These are phyloP conservation scores for Mortierella sp. DNA, from an alignment of 371 early-diverging fungal genomes.

Conservation along the genomic window DNA sequence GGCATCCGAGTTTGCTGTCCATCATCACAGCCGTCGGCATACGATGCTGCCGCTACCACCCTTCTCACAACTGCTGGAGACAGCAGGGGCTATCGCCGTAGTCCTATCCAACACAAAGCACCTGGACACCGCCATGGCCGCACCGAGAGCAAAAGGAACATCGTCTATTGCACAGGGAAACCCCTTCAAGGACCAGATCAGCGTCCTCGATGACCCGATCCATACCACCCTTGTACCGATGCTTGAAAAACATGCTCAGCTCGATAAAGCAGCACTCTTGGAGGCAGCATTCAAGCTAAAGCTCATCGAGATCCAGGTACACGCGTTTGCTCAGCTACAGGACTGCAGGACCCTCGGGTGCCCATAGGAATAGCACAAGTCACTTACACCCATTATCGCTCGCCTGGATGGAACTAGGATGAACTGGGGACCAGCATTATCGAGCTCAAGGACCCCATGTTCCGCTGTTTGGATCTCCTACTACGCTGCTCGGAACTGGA, in stretches of 20 bases:
- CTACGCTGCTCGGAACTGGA: constrained; percentile 43
- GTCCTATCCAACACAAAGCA: constrained; percentile 13
- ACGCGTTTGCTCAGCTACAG: not conserved
- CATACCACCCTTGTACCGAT: constrained; percentile 10
- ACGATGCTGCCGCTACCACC: constrained; percentile 16
- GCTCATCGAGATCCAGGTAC: constrained; percentile 42
- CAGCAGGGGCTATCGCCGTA: constrained; percentile 23
- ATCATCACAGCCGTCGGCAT: not conserved
- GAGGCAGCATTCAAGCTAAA: constrained; percentile 47
- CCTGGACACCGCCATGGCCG: not conserved
- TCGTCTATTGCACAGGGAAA: not conserved
- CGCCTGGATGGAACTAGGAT: constrained; percentile 22
- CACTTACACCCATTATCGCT: not conserved
- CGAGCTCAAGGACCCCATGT: constrained; percentile 32
- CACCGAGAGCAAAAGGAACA: not conserved
- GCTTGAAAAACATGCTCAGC: constrained; percentile 15
- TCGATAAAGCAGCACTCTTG: constrained; percentile 23
- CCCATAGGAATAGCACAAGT: too few species aligned
- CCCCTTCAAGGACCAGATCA: constrained; percentile 11
- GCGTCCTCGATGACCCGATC: constrained; percentile 25
- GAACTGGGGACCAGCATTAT: constrained; percentile 19
- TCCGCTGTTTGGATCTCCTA: constrained; percentile 35
- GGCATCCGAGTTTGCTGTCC: too few species aligned
- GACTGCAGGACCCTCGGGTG: not conserved
- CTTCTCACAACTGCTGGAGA: constrained; percentile 28